Conservation (phyloP, 2,329 filamentous ascomycete genomes). For the Penicillium fuscoglaucum region DNA sequence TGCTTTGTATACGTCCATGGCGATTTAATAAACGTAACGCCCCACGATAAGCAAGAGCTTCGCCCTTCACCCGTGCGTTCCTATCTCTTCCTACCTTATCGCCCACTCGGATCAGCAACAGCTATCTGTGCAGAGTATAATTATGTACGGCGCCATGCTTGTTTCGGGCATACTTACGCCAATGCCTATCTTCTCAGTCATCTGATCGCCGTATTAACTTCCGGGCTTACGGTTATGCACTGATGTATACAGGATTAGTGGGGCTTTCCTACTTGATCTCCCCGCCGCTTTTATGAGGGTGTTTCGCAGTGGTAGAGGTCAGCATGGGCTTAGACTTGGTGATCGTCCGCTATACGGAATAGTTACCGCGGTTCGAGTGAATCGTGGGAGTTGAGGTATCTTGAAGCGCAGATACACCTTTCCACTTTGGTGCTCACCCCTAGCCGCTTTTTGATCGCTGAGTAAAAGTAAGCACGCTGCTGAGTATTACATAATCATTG, state of each 20-base stretch:
- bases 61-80: neutral
- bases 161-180: neutral
- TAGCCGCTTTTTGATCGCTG: neutral
- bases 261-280: neutral
- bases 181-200: too few relatives aligned
- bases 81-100: conserved; percentile 3
- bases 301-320: neutral
- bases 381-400: neutral
- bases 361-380: neutral
- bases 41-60: neutral
- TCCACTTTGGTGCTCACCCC: too few relatives aligned
- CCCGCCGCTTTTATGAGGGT: neutral
- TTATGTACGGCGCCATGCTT: neutral
- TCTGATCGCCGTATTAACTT: too few relatives aligned
- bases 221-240: neutral
- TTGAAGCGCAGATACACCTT: neutral
- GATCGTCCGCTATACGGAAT: neutral
- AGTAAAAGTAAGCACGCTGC: too few relatives aligned
- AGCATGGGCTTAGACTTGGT: neutral
- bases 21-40: neutral
- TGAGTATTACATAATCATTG: too few relatives aligned
- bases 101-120: conserved; percentile 2
- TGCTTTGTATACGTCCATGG: too few relatives aligned
- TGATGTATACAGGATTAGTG: neutral
- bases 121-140: conserved; percentile 3